Base-by-base conservation (phyloP, 441 rosid species). In the Aquilaria agallochum region DNA sequence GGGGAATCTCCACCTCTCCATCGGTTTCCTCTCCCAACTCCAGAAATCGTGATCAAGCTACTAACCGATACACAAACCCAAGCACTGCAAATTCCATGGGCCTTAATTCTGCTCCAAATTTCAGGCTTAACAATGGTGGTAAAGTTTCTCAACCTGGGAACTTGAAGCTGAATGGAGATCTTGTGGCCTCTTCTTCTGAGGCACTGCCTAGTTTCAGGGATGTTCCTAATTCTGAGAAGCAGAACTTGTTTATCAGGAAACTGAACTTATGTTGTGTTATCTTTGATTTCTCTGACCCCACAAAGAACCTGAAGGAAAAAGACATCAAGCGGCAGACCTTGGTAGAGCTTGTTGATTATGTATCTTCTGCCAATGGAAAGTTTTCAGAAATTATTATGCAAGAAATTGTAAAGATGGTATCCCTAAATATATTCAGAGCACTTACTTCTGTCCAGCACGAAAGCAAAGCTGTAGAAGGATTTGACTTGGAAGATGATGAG, bases 171-270 rank as follows among this genome's bases (percentile, higher is more conserved):
- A 86, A 85, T 66, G 92, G 89, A 56, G 78, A 70, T 70, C 72
- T 65, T 36, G 53, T 77, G 12, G 71, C 68, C 52, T 44, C 76
- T 54, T 65, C 81, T 0, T 89, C 73, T 57, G 98, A 89, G 77
- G 87, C 96, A 6, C 68, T 89, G 75, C 96, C 96, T 47, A 76
- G 86, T 67, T 89, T 92, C 64, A 87, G 75, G 72, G 98, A 89
- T 56, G 91, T 87, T 74, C 81, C 91, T 1, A 87, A 69, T 67
- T 74, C 96, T 0, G 98, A 92, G 68, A 92, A 81, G 80, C 96
- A 75, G 67, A 83, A 50, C 71, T 64, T 89, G 78, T 81, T 83
- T 31, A 56, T 87, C 66, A 78, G 71, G 62, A 92, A 92, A 68
- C 64, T 83, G 66, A 76, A 47, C 70, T 67, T 84, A 69, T 89